Conservation (phyloP, 2,329 filamentous ascomycete genomes). For the Fusarium temperatum region DNA sequence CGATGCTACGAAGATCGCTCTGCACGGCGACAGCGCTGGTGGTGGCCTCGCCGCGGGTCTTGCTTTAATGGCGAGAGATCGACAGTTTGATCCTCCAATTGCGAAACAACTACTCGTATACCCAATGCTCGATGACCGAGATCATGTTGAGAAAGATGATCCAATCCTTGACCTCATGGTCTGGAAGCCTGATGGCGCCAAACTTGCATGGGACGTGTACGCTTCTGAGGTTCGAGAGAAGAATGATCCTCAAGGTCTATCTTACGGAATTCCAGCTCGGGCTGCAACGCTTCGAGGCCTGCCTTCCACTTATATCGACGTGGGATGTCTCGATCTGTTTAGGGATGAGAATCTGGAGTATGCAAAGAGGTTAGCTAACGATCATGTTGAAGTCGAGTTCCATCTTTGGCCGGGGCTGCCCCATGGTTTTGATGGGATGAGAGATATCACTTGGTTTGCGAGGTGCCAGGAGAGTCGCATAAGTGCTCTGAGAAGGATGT, state of each 20-base stretch:
- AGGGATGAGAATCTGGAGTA: slow-evolving; percentile 8
- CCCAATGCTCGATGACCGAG: slow-evolving; percentile 29
- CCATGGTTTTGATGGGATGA: slow-evolving; percentile 46
- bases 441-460: slow-evolving; percentile 4
- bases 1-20: slow-evolving; percentile 6
- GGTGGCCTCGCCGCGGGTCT: slow-evolving; percentile 12
- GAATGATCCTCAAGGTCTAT: not conserved
- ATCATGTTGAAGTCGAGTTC: slow-evolving; percentile 45
- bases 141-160: not conserved
- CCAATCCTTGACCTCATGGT: slow-evolving; percentile 10
- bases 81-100: not conserved
- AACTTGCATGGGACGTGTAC: slow-evolving; percentile 38
- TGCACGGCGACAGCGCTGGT: slow-evolving; percentile 24
- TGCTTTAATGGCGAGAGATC: slow-evolving; percentile 13
- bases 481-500: slow-evolving; percentile 6
- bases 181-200: slow-evolving; percentile 32
- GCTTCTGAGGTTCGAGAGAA: not conserved
- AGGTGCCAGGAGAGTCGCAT: slow-evolving; percentile 2
- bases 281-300: slow-evolving; percentile 41
- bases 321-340: slow-evolving; percentile 52
- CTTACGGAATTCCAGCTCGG: slow-evolving; percentile 39
- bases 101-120: slow-evolving; percentile 16
- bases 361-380: not conserved
- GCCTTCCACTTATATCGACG: slow-evolving; percentile 51
- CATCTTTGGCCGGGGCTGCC: slow-evolving; percentile 53